Conservation (phyloP, 345 rosid genomes). For the Leavenworthia alabamica region DNA sequence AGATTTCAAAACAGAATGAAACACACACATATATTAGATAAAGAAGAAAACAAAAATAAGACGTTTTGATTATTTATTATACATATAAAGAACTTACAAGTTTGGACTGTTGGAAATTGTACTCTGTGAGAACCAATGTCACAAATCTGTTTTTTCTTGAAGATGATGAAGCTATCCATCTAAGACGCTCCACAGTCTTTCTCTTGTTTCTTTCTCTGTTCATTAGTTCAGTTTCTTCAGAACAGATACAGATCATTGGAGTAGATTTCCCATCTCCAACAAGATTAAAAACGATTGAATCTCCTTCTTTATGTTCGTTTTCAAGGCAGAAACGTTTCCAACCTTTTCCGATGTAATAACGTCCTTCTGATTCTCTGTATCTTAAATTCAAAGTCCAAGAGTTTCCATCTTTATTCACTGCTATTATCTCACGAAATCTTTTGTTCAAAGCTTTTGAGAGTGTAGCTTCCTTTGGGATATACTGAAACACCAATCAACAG, state of each 20-base stretch:
- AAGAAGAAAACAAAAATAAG: not conserved
- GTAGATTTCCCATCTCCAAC: constrained; percentile 4
- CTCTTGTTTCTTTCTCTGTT: not conserved
- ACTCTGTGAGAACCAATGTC: constrained; percentile 7
- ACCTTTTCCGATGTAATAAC: constrained; percentile 9
- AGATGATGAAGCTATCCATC: not conserved
- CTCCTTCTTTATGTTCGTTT: constrained; percentile 9
- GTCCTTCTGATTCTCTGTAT: not conserved
- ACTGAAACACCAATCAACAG: not conserved
- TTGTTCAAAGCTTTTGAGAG: constrained; percentile 3
- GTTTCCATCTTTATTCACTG: constrained; percentile 21
- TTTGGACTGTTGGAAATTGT: constrained; percentile 16
- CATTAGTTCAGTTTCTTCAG: constrained; percentile 13
- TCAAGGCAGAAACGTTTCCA: constrained; percentile 19
- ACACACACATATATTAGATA: not conserved
- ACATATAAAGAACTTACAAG: constrained; percentile 6
- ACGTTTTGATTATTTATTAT: not conserved
- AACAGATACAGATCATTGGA: constrained; percentile 19
- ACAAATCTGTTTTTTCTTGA: not conserved
- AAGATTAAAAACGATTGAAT: constrained; percentile 9
- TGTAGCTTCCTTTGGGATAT: not conserved
- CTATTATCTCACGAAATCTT: not conserved
- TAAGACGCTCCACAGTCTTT: not conserved
- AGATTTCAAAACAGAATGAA: not conserved
- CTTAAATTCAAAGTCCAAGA: constrained; percentile 5